Evolutionary conservation across 148 eudicot genomes (phyloP).

Genomic region (Cornus kousa): DNA sequence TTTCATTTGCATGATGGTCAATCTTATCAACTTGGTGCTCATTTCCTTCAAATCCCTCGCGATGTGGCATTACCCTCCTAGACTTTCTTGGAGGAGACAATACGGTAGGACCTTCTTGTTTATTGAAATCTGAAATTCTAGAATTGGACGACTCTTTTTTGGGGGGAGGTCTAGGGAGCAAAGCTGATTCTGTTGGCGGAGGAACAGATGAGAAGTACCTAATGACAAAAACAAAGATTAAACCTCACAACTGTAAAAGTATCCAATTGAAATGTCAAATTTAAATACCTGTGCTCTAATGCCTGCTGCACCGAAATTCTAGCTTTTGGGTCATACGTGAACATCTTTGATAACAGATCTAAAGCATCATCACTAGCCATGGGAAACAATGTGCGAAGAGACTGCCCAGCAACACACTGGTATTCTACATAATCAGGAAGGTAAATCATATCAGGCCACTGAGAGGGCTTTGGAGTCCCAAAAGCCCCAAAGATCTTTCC

Average conservation of each 20-base stretch:
- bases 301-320: conserved; percentile 92
- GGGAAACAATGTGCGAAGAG: conserved; percentile 80
- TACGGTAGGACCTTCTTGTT: conserved; percentile 80
- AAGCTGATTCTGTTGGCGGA: conserved; percentile 75
- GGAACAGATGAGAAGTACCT: conserved; percentile 90
- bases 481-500: conserved; percentile 96
- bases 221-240: conserved; percentile 14
- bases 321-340: conserved; percentile 80
- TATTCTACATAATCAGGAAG: conserved; percentile 97
- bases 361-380: conserved; percentile 94
- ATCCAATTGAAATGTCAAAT: conserved; percentile 2
- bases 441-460: conserved; percentile 89
- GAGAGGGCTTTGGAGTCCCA: conserved; percentile 89
- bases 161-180: conserved; percentile 78
- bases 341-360: conserved; percentile 93
- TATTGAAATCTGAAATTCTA: conserved; percentile 51
- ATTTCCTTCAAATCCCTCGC: conserved; percentile 66
- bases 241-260: conserved; percentile 1
- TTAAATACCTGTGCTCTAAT: conserved; percentile 75
- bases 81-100: conserved; percentile 90
- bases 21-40: conserved; percentile 45
- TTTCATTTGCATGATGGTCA: conserved; percentile 54
- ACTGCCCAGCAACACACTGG: conserved; percentile 73
- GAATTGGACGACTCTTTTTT: conserved; percentile 52
- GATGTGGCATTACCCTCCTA: conserved; percentile 85